A percentile compares a stretch with the other conserved stretches of the same genome.
These are phyloP conservation scores for Agaricus blazei DNA, from an alignment of 768 basidiomycete species.

Conservation along the genomic window DNA sequence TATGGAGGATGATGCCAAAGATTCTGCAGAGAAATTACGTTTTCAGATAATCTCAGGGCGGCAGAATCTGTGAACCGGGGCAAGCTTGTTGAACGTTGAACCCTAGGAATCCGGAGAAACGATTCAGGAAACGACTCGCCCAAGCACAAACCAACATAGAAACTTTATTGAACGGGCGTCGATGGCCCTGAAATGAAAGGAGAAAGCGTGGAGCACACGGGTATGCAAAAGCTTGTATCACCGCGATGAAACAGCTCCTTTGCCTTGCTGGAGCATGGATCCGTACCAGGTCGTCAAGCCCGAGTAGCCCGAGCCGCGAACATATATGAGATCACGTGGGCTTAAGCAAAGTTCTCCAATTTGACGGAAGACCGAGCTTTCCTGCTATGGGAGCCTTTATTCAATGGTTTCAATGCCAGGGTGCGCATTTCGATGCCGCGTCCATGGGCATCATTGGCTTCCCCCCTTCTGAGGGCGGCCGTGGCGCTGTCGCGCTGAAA, in stretches of 20 bases:
- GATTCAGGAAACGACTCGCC: no score
- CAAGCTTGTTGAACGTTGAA: no score
- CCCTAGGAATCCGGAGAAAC: no score
- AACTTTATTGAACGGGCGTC: no score
- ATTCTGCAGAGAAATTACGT: conserved; percentile 1
- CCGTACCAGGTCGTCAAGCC: not conserved
- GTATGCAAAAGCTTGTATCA: no score
- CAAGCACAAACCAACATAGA: no score
- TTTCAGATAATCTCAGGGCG: not conserved
- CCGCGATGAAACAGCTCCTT: not conserved
- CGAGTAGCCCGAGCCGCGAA: not conserved
- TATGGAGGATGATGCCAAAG: not conserved
- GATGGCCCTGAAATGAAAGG: no score
- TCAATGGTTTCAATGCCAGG: conserved; percentile 53
- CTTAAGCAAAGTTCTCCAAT: not conserved
- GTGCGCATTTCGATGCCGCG: conserved; percentile 44
- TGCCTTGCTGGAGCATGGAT: not conserved
- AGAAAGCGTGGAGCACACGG: no score
- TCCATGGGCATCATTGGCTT: conserved; percentile 43
- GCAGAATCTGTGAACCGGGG: not conserved
- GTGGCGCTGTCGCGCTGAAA: conserved; percentile 68
- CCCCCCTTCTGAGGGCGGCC: conserved; percentile 51
- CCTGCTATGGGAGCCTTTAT: conserved; percentile 29
- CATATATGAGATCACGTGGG: not conserved
- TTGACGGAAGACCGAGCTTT: not conserved